phyloP scores from a whole-genome alignment of 2,329 filamentous ascomycete genomes.

The Fusarium sp. region DNA sequence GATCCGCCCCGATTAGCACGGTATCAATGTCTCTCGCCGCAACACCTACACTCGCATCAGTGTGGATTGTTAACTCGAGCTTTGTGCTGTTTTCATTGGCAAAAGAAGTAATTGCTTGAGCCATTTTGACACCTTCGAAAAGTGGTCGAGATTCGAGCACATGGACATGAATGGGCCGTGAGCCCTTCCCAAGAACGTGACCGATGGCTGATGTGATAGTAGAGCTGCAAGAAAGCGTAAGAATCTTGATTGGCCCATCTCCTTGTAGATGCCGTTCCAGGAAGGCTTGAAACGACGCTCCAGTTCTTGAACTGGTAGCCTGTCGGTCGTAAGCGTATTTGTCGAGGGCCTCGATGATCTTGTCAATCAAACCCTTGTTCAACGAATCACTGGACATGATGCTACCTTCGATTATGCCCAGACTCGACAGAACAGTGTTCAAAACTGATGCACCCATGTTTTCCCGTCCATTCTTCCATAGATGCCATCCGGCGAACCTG shows the following conservation, averaged over 20 bases:
- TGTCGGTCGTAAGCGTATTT: constrained; percentile 37
- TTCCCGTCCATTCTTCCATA: constrained; percentile 74
- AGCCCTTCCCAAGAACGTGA: constrained; percentile 51
- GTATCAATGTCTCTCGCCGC: constrained; percentile 65
- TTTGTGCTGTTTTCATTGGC: constrained; percentile 46
- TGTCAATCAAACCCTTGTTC: constrained; percentile 17
- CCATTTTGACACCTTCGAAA: constrained; percentile 72
- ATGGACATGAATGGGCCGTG: constrained; percentile 63
- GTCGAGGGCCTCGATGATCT: constrained; percentile 36
- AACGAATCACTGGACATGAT: constrained; percentile 30
- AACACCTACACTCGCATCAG: constrained; percentile 69
- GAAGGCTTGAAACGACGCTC: constrained; percentile 51
- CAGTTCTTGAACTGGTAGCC: constrained; percentile 49
- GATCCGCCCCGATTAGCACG: constrained; percentile 73
- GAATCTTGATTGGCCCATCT: constrained; percentile 56
- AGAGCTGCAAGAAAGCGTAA: constrained; percentile 73
- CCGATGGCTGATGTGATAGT: constrained; percentile 66
- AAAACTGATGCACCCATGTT: constrained; percentile 73
- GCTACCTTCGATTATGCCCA: constrained; percentile 55
- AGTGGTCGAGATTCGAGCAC: constrained; percentile 75
- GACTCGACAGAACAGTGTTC: constrained; percentile 58
- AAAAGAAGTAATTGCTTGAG: constrained; percentile 60
- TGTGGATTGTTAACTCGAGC: constrained; percentile 60
- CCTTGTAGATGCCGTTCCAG: constrained; percentile 44
- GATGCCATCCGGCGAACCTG: constrained; percentile 70